Conservation (phyloP, 345 rosid genomes). For the Mallotus nudiflorus region DNA sequence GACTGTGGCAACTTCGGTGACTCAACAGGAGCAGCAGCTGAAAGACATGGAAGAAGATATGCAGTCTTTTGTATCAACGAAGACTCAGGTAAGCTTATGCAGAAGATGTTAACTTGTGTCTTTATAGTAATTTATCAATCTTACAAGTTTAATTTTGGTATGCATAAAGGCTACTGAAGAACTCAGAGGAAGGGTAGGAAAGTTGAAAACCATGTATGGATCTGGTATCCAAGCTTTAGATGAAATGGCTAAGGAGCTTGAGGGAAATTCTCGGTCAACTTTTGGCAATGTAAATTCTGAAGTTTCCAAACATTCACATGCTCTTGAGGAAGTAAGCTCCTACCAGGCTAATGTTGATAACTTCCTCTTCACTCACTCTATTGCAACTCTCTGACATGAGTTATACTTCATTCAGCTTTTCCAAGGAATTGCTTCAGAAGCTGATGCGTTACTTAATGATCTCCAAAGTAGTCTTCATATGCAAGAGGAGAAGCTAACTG, state of each 20-base stretch:
- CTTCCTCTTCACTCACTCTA: slow-evolving; percentile 20
- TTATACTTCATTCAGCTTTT: slow-evolving; percentile 63
- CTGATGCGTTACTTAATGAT: slow-evolving; percentile 74
- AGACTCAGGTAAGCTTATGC: slow-evolving; percentile 58
- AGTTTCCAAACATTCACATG: slow-evolving; percentile 78
- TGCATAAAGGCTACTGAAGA: slow-evolving; percentile 76
- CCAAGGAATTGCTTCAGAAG: slow-evolving; percentile 81
- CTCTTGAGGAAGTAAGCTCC: slow-evolving; percentile 72
- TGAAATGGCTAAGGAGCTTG: slow-evolving; percentile 75
- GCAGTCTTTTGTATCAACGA: slow-evolving; percentile 85
- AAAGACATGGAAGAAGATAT: slow-evolving; percentile 94
- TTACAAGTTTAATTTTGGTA: slow-evolving; percentile 19
- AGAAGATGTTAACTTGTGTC: background rate
- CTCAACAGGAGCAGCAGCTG: slow-evolving; percentile 86
- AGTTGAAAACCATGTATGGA: slow-evolving; percentile 63
- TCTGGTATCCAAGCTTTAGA: slow-evolving; percentile 80
- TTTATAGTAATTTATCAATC: background rate
- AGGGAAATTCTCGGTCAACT: slow-evolving; percentile 75
- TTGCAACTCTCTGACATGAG: background rate
- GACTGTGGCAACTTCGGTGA: slow-evolving; percentile 81
- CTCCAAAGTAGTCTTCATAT: slow-evolving; percentile 76
- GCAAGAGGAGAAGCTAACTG: slow-evolving; percentile 75
- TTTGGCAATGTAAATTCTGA: slow-evolving; percentile 72
- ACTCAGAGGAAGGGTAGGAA: slow-evolving; percentile 69
- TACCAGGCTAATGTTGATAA: background rate